phyloP scores from a whole-genome alignment of 2,329 filamentous ascomycete species.

The Cladophialophora bantiana region DNA sequence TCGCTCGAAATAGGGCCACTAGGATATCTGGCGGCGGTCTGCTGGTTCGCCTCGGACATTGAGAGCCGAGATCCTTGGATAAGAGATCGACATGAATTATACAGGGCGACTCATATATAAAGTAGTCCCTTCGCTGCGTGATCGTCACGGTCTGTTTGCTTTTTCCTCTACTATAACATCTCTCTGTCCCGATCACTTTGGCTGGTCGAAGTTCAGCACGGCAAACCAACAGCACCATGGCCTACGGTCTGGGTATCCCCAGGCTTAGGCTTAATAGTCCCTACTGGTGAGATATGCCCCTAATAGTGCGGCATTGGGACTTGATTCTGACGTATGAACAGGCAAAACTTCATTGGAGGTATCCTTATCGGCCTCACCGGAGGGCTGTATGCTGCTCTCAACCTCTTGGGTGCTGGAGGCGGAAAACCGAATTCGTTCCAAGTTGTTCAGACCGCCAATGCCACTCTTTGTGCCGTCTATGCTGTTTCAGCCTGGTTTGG shows the following conservation, averaged over 20 bases:
- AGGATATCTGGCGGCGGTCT: not conserved
- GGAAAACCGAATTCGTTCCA: conserved; percentile 25
- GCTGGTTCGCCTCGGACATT: not conserved
- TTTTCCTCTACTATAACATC: not conserved
- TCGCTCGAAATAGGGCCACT: not conserved
- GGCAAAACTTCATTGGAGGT: conserved; percentile 23
- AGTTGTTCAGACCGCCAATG: conserved; percentile 26
- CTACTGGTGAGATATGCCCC: not conserved
- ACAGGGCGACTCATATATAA: not conserved
- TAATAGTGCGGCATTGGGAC: not conserved
- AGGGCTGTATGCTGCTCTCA: conserved; percentile 25
- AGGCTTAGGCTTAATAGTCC: conserved; percentile 7
- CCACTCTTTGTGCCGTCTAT: conserved; percentile 28
- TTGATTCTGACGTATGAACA: conserved; percentile 1
- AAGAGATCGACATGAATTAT: not conserved
- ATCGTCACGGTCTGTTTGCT: not conserved
- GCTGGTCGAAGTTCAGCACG: not conserved
- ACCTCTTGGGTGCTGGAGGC: conserved; percentile 31
- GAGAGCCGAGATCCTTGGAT: not conserved
- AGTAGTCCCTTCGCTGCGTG: not conserved
- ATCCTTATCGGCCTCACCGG: conserved; percentile 26
- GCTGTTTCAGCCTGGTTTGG: conserved; percentile 24
- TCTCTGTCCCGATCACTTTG: not conserved
- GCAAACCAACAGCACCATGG: not conserved
- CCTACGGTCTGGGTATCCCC: conserved; percentile 3